These are phyloP conservation scores for Pichia sp. DNA, from an alignment of 1,139 yeast genomes.

Conservation along the genomic window DNA sequence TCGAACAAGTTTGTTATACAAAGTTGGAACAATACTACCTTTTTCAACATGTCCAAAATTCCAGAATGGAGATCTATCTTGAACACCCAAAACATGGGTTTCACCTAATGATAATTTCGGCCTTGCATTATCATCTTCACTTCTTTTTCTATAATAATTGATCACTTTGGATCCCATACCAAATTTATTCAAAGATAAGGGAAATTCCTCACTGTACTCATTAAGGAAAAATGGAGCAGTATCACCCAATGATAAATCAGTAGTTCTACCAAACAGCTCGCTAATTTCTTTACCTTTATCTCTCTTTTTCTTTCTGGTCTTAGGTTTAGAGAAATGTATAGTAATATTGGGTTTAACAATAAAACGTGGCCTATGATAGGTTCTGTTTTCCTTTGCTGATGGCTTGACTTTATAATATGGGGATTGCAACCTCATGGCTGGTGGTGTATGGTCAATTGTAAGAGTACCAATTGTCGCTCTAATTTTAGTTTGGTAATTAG, in stretches of 20 bases:
- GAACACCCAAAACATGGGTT: conserved; percentile 90
- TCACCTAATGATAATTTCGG: conserved; percentile 92
- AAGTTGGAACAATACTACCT: conserved; percentile 88
- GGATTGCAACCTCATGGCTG: conserved; percentile 79
- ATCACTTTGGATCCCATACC: conserved; percentile 96
- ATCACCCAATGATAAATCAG: conserved; percentile 81
- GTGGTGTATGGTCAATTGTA: conserved; percentile 84
- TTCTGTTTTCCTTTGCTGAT: conserved; percentile 62
- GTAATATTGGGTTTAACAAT: conserved; percentile 70
- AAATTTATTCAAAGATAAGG: conserved; percentile 73
- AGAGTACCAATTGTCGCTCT: conserved; percentile 90
- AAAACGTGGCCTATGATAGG: conserved; percentile 77
- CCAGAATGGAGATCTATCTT: conserved; percentile 97
- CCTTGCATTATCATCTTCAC: conserved; percentile 74
- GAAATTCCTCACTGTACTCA: conserved; percentile 90
- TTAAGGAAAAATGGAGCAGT: conserved; percentile 68
- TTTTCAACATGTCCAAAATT: conserved; percentile 95
- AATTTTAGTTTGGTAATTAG: conserved; percentile 84
- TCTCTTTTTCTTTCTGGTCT: conserved; percentile 78
- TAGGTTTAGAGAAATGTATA: conserved; percentile 68
- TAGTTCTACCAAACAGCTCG: conserved; percentile 63
- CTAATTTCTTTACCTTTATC: conserved; percentile 79
- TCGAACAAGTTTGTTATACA: conserved; percentile 84
- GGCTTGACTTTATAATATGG: conserved; percentile 86
- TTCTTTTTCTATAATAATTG: conserved; percentile 83